Conservation (phyloP, 2,329 filamentous ascomycete genomes). For the Fusarium irregulare region DNA sequence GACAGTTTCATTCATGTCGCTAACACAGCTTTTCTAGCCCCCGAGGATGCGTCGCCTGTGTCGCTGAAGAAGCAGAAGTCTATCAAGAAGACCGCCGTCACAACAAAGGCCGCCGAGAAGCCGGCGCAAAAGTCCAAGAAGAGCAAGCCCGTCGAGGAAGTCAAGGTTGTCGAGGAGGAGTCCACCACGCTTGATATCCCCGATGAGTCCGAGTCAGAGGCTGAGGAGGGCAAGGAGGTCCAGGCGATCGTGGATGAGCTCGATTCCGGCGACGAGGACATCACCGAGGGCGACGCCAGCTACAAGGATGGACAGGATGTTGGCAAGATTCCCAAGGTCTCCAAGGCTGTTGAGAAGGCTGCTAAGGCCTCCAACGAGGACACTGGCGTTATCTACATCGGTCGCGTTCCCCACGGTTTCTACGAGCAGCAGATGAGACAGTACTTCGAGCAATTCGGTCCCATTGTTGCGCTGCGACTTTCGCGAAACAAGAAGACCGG, state of each 20-base stretch:
- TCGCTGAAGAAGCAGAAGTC: slow-evolving; percentile 60
- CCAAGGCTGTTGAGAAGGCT: slow-evolving; percentile 59
- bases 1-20: slow-evolving; percentile 8
- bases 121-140: slow-evolving; percentile 48
- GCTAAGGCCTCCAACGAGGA: slow-evolving; percentile 59
- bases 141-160: slow-evolving; percentile 47
- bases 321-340: slow-evolving; percentile 62
- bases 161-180: slow-evolving; percentile 44
- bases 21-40: slow-evolving; percentile 50
- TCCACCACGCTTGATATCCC: slow-evolving; percentile 49
- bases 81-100: slow-evolving; percentile 46
- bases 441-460: slow-evolving; percentile 94
- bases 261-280: slow-evolving; percentile 59
- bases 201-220: slow-evolving; percentile 52
- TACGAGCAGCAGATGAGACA: slow-evolving; percentile 95
- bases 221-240: slow-evolving; percentile 56
- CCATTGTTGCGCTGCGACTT: slow-evolving; percentile 80
- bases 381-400: slow-evolving; percentile 88
- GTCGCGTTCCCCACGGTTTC: slow-evolving; percentile 91
- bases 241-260: slow-evolving; percentile 58
- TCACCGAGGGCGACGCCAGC: slow-evolving; percentile 49
- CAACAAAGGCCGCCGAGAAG: slow-evolving; percentile 49
- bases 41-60: slow-evolving; percentile 59
- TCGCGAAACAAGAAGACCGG: slow-evolving; percentile 94
- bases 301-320: slow-evolving; percentile 63